These are phyloP conservation scores for Talaromyces sp. DNA, from an alignment of 2,329 filamentous ascomycete species.

Conservation along the genomic window DNA sequence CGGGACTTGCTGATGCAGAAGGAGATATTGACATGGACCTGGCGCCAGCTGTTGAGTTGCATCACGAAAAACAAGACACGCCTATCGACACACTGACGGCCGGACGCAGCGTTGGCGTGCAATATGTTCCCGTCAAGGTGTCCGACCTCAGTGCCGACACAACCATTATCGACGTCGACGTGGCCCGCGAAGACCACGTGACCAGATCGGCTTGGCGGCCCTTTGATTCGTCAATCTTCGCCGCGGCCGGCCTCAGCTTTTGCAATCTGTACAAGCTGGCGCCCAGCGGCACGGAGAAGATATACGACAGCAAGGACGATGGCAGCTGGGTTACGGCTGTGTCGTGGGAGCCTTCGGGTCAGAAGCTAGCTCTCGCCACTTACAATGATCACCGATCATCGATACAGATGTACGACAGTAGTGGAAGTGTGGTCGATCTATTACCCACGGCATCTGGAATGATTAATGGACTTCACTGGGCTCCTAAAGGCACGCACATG, in stretches of 20 bases:
- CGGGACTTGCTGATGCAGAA: slow-evolving; percentile 40
- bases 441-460: slow-evolving; percentile 45
- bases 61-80: neutral
- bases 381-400: slow-evolving; percentile 42
- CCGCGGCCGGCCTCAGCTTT: slow-evolving; percentile 43
- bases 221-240: slow-evolving; percentile 40
- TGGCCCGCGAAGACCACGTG: slow-evolving; percentile 39
- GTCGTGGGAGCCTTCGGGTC: slow-evolving; percentile 45
- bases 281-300: slow-evolving; percentile 29
- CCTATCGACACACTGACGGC: slow-evolving; percentile 41
- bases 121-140: slow-evolving; percentile 49
- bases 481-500: slow-evolving; percentile 37
- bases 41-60: slow-evolving; percentile 26
- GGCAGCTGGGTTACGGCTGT: slow-evolving; percentile 42
- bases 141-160: slow-evolving; percentile 46
- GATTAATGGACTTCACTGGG: slow-evolving; percentile 45
- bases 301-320: slow-evolving; percentile 35
- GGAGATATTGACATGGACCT: slow-evolving; percentile 41
- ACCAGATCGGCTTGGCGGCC: slow-evolving; percentile 45
- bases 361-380: slow-evolving; percentile 47
- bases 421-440: slow-evolving; percentile 44
- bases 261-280: slow-evolving; percentile 45
- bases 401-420: slow-evolving; percentile 44
- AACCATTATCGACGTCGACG: slow-evolving; percentile 40
- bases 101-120: slow-evolving; percentile 47